A percentile compares a stretch with the other conserved stretches of the same genome.
These are phyloP conservation scores for Podospora pseudocomata DNA, from an alignment of 495 filamentous ascomycete species.

Conservation along the genomic window DNA sequence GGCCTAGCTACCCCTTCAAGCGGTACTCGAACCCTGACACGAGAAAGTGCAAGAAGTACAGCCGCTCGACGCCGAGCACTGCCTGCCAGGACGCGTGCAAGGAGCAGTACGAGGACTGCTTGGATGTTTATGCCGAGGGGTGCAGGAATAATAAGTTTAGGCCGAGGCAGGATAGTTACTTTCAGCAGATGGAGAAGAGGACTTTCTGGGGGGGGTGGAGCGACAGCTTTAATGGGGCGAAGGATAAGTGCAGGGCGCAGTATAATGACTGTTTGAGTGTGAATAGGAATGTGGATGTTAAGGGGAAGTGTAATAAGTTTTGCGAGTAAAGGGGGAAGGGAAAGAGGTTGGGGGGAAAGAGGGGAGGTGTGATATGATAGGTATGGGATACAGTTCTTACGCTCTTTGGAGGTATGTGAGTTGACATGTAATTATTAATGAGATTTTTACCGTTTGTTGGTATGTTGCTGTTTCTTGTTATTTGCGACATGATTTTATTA, in stretches of 20 bases:
- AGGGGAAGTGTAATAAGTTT: constrained; percentile 27
- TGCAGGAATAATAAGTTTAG: constrained; percentile 30
- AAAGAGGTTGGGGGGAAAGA: neutral
- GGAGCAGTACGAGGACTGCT: constrained; percentile 46
- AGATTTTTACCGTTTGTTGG: neutral
- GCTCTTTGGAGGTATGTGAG: constrained; percentile 9
- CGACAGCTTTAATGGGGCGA: constrained; percentile 31
- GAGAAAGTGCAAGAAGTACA: constrained; percentile 38
- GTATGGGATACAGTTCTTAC: constrained; percentile 14
- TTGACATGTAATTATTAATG: neutral
- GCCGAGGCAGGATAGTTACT: constrained; percentile 8
- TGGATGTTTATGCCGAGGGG: constrained; percentile 41
- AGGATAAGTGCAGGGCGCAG: constrained; percentile 39
- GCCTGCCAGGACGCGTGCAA: constrained; percentile 50
- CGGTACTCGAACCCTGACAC: constrained; percentile 39
- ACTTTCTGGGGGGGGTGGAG: constrained; percentile 16
- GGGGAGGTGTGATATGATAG: neutral
- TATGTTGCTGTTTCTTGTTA: neutral
- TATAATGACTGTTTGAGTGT: constrained; percentile 37
- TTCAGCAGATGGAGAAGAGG: constrained; percentile 18
- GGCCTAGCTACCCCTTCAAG: constrained; percentile 41
- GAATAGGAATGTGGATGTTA: constrained; percentile 15
- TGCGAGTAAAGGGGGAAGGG: constrained; percentile 23
- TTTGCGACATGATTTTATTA: neutral
- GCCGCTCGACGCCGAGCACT: constrained; percentile 21